phyloP scores from a whole-genome alignment of 805 yeast genomes.

The Kregervanrija pseudodelftensis region DNA sequence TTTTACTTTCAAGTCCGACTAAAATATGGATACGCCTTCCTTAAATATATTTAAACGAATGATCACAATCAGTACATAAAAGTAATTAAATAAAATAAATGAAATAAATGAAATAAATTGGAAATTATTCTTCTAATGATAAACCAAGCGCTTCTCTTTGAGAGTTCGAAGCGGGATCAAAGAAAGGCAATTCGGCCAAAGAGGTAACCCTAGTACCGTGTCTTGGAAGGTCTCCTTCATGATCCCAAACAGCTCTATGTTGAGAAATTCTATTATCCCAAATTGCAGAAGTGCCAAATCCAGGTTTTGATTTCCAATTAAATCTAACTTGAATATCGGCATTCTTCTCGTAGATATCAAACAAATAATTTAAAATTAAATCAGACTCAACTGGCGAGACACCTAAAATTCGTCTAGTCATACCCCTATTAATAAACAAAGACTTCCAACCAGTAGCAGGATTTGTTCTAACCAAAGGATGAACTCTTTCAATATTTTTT shows the following conservation, averaged over 20 bases:
- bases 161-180: conserved; percentile 41
- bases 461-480: conserved; percentile 56
- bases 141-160: conserved; percentile 47
- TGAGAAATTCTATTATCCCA: conserved; percentile 23
- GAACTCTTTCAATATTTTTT: conserved; percentile 45
- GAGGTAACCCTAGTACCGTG: conserved; percentile 51
- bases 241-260: conserved; percentile 40
- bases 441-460: conserved; percentile 62
- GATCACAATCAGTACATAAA: too few relatives aligned
- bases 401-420: conserved; percentile 46
- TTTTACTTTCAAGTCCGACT: too few relatives aligned
- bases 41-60: too few relatives aligned
- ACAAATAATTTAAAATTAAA: conserved; percentile 33
- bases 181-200: conserved; percentile 43
- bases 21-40: too few relatives aligned
- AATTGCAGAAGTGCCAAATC: conserved; percentile 36
- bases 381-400: conserved; percentile 44
- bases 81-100: too few relatives aligned
- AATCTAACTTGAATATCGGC: conserved; percentile 50
- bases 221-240: conserved; percentile 34
- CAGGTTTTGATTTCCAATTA: conserved; percentile 28
- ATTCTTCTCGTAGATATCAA: conserved; percentile 39
- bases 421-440: conserved; percentile 44
- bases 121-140: conserved; percentile 2
- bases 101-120: too few relatives aligned